Evolutionary conservation across 306 rosid species (phyloP), one percentile per base, ranked within the genome.

Genomic region (Prunus dulcis): DNA sequence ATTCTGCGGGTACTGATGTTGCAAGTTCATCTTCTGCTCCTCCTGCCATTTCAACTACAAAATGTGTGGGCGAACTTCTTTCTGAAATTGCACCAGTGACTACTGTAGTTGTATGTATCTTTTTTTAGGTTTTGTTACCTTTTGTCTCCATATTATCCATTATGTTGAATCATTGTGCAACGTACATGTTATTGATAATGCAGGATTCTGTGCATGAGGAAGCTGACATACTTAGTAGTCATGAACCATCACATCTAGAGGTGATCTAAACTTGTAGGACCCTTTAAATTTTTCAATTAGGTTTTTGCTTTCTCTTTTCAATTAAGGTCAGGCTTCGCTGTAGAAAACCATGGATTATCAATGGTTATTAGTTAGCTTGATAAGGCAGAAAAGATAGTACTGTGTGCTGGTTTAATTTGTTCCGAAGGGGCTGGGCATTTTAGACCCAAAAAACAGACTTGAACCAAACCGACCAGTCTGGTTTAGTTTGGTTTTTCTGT

Each of bases 11-110:
- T 74, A 55, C 78, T 73, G 86, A 85, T 64, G 86, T 89, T 79
- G 93, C 97, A 38, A 87, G 96, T 88, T 92, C 99, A 57, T 95
- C 98, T 73, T 90, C 95, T 64, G 90, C 87, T 80, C 87, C 86
- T 85, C 86, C 83, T 22, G 78, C 71, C 72, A 70, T 80, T 78
- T 81, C 93, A 25, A 78, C 78, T 52, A 28, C 82, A 28, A 80
- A 86, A 67, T 85, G 90, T 58, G 91, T 92, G 63, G 80, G 79
- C 8, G 73, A 89, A 62, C 87, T 85, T 79, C 87, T 87, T 74
- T 87, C 91, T 63, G 83, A 87, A 80, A 86, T 88, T 78, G 83
- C 80, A 67, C 78, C 92, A 38, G 82, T 79, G 68, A 64, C 82
- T 41, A 30, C 83, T 78, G 62, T 76, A 68, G 88, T 78, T 71